These are phyloP conservation scores for Quillaja saponaria DNA, from an alignment of 306 rosid species.

Conservation along the genomic window DNA sequence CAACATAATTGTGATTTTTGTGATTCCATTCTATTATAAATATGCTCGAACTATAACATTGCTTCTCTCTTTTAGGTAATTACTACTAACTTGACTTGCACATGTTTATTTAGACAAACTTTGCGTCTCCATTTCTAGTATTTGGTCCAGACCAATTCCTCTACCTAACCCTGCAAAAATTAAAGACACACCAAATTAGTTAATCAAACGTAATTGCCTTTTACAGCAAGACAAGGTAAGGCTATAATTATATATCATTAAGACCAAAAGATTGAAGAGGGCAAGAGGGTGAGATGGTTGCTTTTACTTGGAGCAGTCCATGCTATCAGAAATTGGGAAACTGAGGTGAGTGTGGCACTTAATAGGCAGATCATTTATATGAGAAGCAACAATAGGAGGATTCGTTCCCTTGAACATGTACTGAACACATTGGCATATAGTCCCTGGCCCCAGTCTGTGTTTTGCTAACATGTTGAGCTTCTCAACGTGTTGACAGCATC, in stretches of 20 bases:
- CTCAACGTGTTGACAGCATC: slow-evolving; percentile 30
- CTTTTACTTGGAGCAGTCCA: slow-evolving; percentile 41
- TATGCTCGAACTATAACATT: too few species aligned
- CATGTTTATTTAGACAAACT: background rate
- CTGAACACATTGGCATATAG: slow-evolving; percentile 40
- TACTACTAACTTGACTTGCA: too few species aligned
- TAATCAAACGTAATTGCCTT: background rate
- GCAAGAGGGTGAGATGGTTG: too few species aligned
- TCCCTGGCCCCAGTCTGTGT: slow-evolving; percentile 18
- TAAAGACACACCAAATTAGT: slow-evolving; percentile 12
- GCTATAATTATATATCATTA: too few species aligned
- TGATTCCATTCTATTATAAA: too few species aligned
- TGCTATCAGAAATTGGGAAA: slow-evolving; percentile 46
- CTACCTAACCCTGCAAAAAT: slow-evolving; percentile 23
- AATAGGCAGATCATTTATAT: slow-evolving; percentile 27
- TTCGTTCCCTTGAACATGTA: slow-evolving; percentile 29
- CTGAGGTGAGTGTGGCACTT: slow-evolving; percentile 37
- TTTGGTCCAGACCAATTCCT: background rate
- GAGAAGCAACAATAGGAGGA: slow-evolving; percentile 20
- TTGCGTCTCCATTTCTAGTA: background rate
- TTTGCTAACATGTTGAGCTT: slow-evolving; percentile 33
- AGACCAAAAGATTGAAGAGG: too few species aligned
- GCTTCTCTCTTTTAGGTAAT: too few species aligned
- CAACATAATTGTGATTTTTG: too few species aligned
- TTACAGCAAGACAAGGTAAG: too few species aligned